These are phyloP conservation scores for Paracamarosporium sp. DNA, from an alignment of 2,329 filamentous ascomycete species.

Conservation along the genomic window DNA sequence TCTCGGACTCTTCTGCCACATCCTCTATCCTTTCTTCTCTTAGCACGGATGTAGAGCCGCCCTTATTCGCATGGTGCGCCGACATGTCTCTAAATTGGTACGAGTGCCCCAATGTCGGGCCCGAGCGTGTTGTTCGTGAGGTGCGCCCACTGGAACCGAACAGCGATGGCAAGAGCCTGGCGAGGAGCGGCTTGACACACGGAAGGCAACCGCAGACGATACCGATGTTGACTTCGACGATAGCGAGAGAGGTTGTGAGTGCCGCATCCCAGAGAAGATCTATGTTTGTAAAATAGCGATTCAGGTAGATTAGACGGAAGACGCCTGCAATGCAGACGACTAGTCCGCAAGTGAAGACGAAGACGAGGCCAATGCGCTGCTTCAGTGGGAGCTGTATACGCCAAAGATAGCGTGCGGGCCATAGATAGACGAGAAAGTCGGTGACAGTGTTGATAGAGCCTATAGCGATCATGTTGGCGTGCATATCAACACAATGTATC, in stretches of 20 bases:
- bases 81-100: constrained; percentile 4
- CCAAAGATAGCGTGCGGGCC: constrained; percentile 7
- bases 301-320: constrained; percentile 1
- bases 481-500: constrained; percentile 4
- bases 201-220: constrained; percentile 8
- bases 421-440: constrained; percentile 6
- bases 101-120: not conserved
- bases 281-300: constrained; percentile 3
- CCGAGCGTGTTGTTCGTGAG: not conserved
- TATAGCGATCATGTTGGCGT: constrained; percentile 7
- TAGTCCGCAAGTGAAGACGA: constrained; percentile 7
- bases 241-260: constrained; percentile 1
- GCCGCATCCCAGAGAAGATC: constrained; percentile 6
- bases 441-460: constrained; percentile 4
- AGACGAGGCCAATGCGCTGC: constrained; percentile 4
- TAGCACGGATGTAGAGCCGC: not conserved
- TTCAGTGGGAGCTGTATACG: constrained; percentile 3
- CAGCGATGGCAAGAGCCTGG: not conserved
- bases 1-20: not conserved
- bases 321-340: constrained; percentile 6
- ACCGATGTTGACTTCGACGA: constrained; percentile 8
- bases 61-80: not conserved
- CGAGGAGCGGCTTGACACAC: not conserved
- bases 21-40: not conserved
- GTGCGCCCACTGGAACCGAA: not conserved